Percentiles rank a stretch among this genome's conserved stretches.
phyloP scores from a whole-genome alignment of 306 rosid species.

The Oemleria cerasiformis region DNA sequence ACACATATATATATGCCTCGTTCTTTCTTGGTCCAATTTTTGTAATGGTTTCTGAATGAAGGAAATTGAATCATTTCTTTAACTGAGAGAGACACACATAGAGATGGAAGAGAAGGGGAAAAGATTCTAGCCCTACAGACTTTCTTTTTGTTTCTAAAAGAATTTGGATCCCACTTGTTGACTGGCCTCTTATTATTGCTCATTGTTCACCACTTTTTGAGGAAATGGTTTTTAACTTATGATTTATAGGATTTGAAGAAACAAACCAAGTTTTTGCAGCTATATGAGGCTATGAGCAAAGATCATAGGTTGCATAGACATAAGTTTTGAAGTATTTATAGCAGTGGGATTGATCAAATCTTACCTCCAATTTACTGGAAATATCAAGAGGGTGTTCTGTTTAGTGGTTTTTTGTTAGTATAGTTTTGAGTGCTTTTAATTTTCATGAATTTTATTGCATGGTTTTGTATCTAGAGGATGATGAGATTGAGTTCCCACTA shows the following conservation, averaged over 20 bases:
- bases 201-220: background rate
- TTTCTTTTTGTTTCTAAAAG: background rate
- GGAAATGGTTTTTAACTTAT: background rate
- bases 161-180: background rate
- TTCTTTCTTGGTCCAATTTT: background rate
- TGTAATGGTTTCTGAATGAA: background rate
- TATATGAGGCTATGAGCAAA: background rate
- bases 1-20: background rate
- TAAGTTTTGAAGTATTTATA: background rate
- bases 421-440: background rate
- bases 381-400: background rate
- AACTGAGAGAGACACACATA: background rate
- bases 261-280: background rate
- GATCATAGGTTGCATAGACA: background rate
- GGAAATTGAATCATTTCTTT: background rate
- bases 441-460: constrained; percentile 4
- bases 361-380: background rate
- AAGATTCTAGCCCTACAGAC: background rate
- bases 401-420: background rate
- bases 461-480: constrained; percentile 9
- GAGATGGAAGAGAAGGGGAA: background rate
- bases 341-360: background rate
- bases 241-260: background rate
- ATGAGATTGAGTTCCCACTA: background rate
- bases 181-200: background rate